phyloP scores from a whole-genome alignment of 208 protist genomes.

The Naegleria lovaniensis region DNA sequence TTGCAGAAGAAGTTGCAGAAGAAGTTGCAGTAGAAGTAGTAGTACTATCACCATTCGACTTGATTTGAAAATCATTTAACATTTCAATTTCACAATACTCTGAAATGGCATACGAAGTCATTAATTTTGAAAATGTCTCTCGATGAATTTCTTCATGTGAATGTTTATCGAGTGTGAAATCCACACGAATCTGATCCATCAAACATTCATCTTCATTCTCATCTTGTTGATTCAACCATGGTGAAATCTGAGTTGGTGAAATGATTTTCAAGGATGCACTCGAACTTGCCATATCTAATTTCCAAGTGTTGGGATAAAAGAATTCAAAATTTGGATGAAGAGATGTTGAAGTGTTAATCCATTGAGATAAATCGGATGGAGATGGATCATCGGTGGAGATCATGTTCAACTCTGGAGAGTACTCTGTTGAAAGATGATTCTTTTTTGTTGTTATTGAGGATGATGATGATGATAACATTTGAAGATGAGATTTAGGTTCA shows the following conservation, averaged over 20 bases:
- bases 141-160: neutral
- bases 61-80: neutral
- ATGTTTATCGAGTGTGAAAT: neutral
- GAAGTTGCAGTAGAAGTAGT: too few relatives aligned
- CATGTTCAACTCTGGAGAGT: too few relatives aligned
- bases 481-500: too few relatives aligned
- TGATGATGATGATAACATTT: too few relatives aligned
- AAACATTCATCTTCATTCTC: neutral
- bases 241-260: neutral
- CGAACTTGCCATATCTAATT: neutral
- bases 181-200: neutral
- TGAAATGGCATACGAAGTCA: neutral
- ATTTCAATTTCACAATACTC: neutral
- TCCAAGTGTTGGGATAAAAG: neutral
- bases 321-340: slow-evolving; percentile 6
- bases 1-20: too few relatives aligned
- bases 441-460: too few relatives aligned
- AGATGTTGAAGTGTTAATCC: neutral
- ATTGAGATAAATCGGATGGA: neutral
- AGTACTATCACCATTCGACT: too few relatives aligned
- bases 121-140: neutral
- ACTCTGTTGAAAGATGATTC: too few relatives aligned
- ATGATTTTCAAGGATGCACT: neutral
- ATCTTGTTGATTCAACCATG: neutral
- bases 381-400: neutral